Percentiles rank a stretch among this genome's conserved stretches.
These are phyloP conservation scores for Candida sphagnicola DNA, from an alignment of 805 yeast species.

Conservation along the genomic window DNA sequence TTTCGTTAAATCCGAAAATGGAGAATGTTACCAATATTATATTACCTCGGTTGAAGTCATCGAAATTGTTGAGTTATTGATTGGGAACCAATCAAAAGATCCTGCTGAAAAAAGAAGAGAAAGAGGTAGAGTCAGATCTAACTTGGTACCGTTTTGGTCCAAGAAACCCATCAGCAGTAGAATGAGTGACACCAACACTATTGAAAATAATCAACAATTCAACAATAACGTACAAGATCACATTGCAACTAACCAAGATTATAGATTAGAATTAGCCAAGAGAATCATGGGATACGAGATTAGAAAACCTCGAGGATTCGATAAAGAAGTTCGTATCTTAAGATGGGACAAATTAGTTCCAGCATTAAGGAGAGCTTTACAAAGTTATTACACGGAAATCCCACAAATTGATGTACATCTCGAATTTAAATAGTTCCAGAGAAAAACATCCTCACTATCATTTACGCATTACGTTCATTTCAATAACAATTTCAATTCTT, in stretches of 20 bases:
- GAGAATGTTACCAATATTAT: slow-evolving; percentile 37
- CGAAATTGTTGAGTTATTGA: slow-evolving; percentile 57
- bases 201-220: slow-evolving; percentile 5
- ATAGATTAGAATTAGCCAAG: slow-evolving; percentile 53
- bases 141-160: slow-evolving; percentile 65
- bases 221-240: not conserved
- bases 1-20: slow-evolving; percentile 15
- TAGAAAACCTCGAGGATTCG: slow-evolving; percentile 65
- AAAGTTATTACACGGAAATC: slow-evolving; percentile 59
- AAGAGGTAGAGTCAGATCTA: slow-evolving; percentile 63
- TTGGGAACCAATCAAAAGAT: slow-evolving; percentile 45
- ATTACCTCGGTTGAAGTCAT: slow-evolving; percentile 67
- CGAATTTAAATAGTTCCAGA: not conserved
- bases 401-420: slow-evolving; percentile 26
- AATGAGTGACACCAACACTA: slow-evolving; percentile 23
- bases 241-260: slow-evolving; percentile 25
- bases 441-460: not conserved
- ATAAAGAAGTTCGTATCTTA: slow-evolving; percentile 61
- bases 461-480: not conserved
- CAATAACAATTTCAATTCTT: not conserved
- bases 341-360: slow-evolving; percentile 58
- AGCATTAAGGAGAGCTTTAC: slow-evolving; percentile 60
- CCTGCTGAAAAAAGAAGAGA: slow-evolving; percentile 55
- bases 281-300: slow-evolving; percentile 61
- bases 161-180: slow-evolving; percentile 53